phyloP scores from a whole-genome alignment of 768 basidiomycete species.

The Scleroderma citrinum region DNA sequence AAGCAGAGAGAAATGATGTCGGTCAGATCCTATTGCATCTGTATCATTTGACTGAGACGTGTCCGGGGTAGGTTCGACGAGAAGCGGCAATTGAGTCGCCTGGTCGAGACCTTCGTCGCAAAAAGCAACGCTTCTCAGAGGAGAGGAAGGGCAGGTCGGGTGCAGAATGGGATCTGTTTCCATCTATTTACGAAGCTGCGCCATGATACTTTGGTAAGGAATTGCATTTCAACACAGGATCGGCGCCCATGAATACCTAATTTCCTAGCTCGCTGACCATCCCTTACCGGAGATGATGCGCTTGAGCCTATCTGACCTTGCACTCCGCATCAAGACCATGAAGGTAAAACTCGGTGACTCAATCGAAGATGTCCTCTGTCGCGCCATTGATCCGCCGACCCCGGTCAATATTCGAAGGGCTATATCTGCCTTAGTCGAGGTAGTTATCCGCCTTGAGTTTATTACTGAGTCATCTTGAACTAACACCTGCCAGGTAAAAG shows the following conservation, averaged over 20 bases:
- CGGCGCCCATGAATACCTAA: neutral
- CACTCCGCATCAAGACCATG: constrained; percentile 90
- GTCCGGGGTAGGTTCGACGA: constrained; percentile 72
- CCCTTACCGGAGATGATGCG: constrained; percentile 95
- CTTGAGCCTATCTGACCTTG: constrained; percentile 86
- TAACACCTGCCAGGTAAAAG: constrained; percentile 55
- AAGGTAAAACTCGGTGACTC: constrained; percentile 77
- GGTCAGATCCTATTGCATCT: constrained; percentile 1
- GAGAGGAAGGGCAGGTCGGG: constrained; percentile 88
- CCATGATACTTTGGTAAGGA: constrained; percentile 68
- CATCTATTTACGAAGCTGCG: constrained; percentile 89
- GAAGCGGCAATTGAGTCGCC: constrained; percentile 88
- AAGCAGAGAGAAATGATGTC: constrained; percentile 93
- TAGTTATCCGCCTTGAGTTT: constrained; percentile 21
- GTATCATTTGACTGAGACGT: neutral
- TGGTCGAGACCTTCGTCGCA: constrained; percentile 89
- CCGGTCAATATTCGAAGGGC: constrained; percentile 86
- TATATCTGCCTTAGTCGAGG: constrained; percentile 86
- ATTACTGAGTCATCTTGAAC: neutral
- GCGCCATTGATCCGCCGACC: constrained; percentile 85
- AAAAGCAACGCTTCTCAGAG: constrained; percentile 88
- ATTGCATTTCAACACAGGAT: neutral
- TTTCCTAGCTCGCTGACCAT: constrained; percentile 70
- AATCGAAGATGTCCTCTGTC: constrained; percentile 85
- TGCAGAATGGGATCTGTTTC: constrained; percentile 85